Base-by-base conservation (phyloP, 306 rosid species). In the Potentilla sterilis region DNA sequence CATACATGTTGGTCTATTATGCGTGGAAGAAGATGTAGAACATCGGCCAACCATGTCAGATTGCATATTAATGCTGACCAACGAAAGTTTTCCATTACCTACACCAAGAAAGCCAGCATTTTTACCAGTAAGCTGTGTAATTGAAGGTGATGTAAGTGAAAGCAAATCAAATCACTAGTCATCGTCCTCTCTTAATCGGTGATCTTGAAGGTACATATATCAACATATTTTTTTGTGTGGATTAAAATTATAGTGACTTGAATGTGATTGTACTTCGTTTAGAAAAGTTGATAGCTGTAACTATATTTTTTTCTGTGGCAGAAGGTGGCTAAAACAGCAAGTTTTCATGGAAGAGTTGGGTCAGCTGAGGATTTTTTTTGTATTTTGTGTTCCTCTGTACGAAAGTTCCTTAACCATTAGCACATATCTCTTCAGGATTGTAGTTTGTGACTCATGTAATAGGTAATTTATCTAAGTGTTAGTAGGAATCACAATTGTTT, bases 1-100 rank as follows among this genome's bases (percentile, higher is more conserved):
- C 55, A 28, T 73, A 21, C 67, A 73, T 21, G 55, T 73, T 3
- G 67, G 76, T 57, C 76, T 73, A 42, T 46, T 73, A 16, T 73
- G 76, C 4, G 76, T 57, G 67, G 76, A 73, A 35, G 55, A 73
- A 57, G 21, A 73, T 40, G 55, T 52, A 57, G 76, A n/a, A 0
- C 15, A 57, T 0, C 67, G 76, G 16, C 76, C 76, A 14, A 55
- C 52, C 9, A 73, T 41, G 67, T 24, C 24, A 42, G 54, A 41
- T 14, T 40, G 21, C 41, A 22, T 57, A 13, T 24, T 52, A 9
- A 41, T 73, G 76, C 22, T 73, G 54, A 73, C 55, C 42, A 73
- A 73, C 24, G 67, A 73, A 57, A 41, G 67, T 6, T 0, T 73
- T 37, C 24, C 3, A 28, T 9, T 73, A 58, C 76, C 76, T 21